These are phyloP conservation scores for Uronychia setigera DNA, from an alignment of 73 alveolate species.

Conservation along the genomic window DNA sequence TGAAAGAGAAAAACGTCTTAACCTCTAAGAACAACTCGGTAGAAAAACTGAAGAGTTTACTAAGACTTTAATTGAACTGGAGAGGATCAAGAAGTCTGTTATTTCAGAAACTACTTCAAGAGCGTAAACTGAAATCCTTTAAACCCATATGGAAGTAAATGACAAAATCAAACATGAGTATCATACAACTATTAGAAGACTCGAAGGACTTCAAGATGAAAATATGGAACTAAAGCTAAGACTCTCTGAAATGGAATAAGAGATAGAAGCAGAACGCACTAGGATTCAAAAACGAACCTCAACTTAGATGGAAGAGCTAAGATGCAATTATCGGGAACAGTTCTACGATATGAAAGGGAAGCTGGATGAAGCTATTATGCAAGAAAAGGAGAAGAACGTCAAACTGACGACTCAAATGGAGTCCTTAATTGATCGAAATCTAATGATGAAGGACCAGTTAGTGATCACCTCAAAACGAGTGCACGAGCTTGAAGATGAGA, in stretches of 20 bases:
- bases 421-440: slow-evolving; percentile 29
- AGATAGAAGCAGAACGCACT: slow-evolving; percentile 2
- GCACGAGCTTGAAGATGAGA: slow-evolving; percentile 44
- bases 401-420: slow-evolving; percentile 6
- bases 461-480: slow-evolving; percentile 10
- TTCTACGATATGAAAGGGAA: slow-evolving; percentile 8
- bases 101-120: not conserved
- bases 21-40: slow-evolving; percentile 25
- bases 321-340: not conserved
- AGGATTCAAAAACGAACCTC: not conserved
- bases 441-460: slow-evolving; percentile 6
- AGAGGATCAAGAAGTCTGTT: slow-evolving; percentile 12
- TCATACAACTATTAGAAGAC: not conserved
- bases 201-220: slow-evolving; percentile 38
- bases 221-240: slow-evolving; percentile 9
- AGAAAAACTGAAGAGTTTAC: slow-evolving; percentile 13
- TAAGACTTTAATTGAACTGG: slow-evolving; percentile 23
- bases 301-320: not conserved
- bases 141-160: not conserved
- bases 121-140: not conserved
- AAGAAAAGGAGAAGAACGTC: slow-evolving; percentile 1
- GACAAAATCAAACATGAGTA: not conserved
- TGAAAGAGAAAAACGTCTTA: slow-evolving; percentile 39
- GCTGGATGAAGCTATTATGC: slow-evolving; percentile 9
- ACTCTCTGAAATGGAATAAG: slow-evolving; percentile 13